Evolutionary conservation across 257 asterid species (phyloP).

Genomic region (Jacaranda copaia): DNA sequence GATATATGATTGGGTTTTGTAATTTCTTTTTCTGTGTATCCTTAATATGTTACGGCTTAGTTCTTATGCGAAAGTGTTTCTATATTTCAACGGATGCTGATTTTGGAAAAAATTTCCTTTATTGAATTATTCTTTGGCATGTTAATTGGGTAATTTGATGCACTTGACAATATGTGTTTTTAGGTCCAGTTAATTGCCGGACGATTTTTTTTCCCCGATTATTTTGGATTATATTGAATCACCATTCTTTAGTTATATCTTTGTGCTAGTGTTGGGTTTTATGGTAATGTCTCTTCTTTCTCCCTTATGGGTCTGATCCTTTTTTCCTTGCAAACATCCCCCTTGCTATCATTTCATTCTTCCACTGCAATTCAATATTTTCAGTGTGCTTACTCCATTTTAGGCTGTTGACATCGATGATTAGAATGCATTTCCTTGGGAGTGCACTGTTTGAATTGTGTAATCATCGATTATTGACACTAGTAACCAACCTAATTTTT

Average conservation of each 20-base stretch:
- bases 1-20: no score
- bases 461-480: background rate
- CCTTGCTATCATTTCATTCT: no score
- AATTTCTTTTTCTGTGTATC: no score
- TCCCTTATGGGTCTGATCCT: no score
- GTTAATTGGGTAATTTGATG: background rate
- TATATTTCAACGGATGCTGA: conserved; percentile 9
- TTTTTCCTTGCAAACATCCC: no score
- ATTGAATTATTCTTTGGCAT: background rate
- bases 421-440: background rate
- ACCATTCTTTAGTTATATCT: background rate
- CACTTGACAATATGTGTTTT: background rate
- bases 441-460: background rate
- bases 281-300: no score
- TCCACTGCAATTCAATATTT: no score
- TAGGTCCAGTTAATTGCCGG: conserved; percentile 6
- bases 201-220: background rate
- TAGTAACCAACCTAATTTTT: background rate
- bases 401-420: background rate
- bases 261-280: background rate
- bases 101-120: conserved; percentile 32
- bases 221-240: no score
- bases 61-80: background rate
- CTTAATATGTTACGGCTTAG: no score
- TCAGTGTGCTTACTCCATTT: no score